Percentiles rank a stretch among this genome's conserved stretches.
phyloP scores from a whole-genome alignment of 2,329 filamentous ascomycete species.

The Epicoccum nigrum region DNA sequence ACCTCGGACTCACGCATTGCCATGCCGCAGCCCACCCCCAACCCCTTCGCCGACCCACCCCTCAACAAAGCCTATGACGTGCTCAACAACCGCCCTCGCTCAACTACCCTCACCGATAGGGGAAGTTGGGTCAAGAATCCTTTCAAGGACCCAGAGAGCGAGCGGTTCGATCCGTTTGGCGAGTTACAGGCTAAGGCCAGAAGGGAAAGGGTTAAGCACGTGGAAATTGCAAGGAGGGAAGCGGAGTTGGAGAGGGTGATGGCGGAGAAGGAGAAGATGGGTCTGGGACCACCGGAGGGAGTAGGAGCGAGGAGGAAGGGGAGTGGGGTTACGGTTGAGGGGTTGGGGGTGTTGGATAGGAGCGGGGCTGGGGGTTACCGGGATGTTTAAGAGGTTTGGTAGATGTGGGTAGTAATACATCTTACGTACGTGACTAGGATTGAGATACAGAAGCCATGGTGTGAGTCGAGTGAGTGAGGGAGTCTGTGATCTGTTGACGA shows the following conservation, averaged over 20 bases:
- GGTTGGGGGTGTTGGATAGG: slow-evolving; percentile 34
- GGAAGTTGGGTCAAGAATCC: slow-evolving; percentile 45
- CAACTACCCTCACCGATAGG: slow-evolving; percentile 44
- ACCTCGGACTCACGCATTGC: slow-evolving; percentile 32
- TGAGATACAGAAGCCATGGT: no score
- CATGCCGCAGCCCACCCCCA: slow-evolving; percentile 36
- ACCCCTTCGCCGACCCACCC: slow-evolving; percentile 45
- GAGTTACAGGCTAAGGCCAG: slow-evolving; percentile 43
- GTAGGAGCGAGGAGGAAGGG: slow-evolving; percentile 24
- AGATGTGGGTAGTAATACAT: background rate
- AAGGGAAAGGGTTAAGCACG: slow-evolving; percentile 31
- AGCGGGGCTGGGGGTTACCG: no score
- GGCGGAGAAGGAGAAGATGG: slow-evolving; percentile 39
- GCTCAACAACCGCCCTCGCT: slow-evolving; percentile 39
- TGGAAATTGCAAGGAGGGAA: slow-evolving; percentile 34
- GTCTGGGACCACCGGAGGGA: slow-evolving; percentile 23
- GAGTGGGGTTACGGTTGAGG: slow-evolving; percentile 33
- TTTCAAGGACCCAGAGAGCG: slow-evolving; percentile 42
- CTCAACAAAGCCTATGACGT: slow-evolving; percentile 47
- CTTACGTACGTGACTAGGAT: no score
- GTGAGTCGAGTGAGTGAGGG: no score
- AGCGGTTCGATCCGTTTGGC: slow-evolving; percentile 48
- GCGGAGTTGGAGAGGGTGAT: slow-evolving; percentile 26
- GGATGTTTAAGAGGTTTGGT: slow-evolving; percentile 20
- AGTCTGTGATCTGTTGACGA: no score